These are phyloP conservation scores for Dioszegia hungarica DNA, from an alignment of 768 basidiomycete species.

Conservation along the genomic window DNA sequence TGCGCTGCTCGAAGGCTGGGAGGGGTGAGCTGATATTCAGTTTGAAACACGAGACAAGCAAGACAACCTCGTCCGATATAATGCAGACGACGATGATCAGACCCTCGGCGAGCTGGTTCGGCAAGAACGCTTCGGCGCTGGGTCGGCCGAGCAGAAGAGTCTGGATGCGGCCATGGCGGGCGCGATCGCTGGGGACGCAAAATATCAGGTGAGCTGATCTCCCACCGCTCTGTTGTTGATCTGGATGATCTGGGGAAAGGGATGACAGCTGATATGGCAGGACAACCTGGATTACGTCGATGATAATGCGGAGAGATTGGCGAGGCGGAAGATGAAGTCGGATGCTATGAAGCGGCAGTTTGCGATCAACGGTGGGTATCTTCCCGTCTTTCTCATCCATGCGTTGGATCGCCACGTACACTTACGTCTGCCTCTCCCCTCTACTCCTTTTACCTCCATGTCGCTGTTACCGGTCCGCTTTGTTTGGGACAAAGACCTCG, in stretches of 20 bases:
- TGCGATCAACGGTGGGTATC: constrained; percentile 65
- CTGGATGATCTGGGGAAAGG: not conserved
- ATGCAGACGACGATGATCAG: constrained; percentile 80
- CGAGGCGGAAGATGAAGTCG: constrained; percentile 88
- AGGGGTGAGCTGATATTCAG: constrained; percentile 47
- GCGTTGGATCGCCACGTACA: no score
- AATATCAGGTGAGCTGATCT: constrained; percentile 63
- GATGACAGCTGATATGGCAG: no score
- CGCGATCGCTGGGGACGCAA: constrained; percentile 80
- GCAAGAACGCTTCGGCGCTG: constrained; percentile 84
- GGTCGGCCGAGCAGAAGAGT: constrained; percentile 84
- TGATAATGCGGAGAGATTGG: constrained; percentile 89
- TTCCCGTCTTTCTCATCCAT: no score
- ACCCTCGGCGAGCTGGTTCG: constrained; percentile 87
- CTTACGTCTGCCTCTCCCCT: no score
- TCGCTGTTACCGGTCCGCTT: no score
- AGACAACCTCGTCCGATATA: constrained; percentile 80
- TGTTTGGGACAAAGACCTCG: not conserved
- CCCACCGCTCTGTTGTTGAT: not conserved
- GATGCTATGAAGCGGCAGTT: constrained; percentile 97
- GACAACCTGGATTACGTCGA: constrained; percentile 91
- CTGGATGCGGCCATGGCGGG: constrained; percentile 83
- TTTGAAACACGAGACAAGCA: constrained; percentile 91
- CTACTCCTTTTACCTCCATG: not conserved
- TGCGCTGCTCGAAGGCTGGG: no score